Base-by-base conservation (phyloP, 768 basidiomycete species). In the Pleurotus eryngii region DNA sequence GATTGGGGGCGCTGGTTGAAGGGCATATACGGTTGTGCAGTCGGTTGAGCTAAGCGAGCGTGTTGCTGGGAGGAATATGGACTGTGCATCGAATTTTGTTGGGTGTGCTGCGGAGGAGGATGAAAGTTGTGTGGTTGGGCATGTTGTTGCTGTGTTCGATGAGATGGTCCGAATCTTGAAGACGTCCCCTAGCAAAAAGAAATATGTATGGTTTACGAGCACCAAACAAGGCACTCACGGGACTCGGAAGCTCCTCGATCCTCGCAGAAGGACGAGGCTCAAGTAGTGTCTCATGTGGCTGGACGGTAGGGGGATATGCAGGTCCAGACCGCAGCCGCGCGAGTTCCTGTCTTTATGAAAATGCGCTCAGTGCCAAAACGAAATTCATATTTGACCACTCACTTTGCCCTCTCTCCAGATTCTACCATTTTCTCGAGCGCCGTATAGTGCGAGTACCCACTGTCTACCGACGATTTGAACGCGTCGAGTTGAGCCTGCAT, bases 371-470 rank as follows among this genome's bases (percentile, higher is more conserved):
- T 22, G 1, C 8, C 12, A 42, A 20, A 24, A 17, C 9, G 5
- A 18, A 40, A 15, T 12, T 5, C 35, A 24, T 4, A 2, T 24
- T 40, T 40, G 51, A 1, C 20, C 6, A 27, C 43, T 49, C 46
- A 60, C 59, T 49, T 60, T 35, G 59, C 59, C 27, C 38, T 18
- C 55, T 60, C 59, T 26, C 59, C 59, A 11, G 40, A 43, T 26
- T 57, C 55, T 4, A 60, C 56, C 11, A 37, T 15, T 46, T 56
- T 39, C 51, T 54, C 51, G 22, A 40, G 37, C 8, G 51, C 39
- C 5, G 51, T 39, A 42, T 54, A 54, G 17, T 54, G 51, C 7
- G 51, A n/a, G 27, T 54, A 54, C 7, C 20, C 24, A 35, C n/a
- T 37, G 20, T 54, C 51, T 9, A 54, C 51, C 2, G 15, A 22